These are phyloP conservation scores for Heliamphora exappendiculata DNA, from an alignment of 148 eudicot species.

Conservation along the genomic window DNA sequence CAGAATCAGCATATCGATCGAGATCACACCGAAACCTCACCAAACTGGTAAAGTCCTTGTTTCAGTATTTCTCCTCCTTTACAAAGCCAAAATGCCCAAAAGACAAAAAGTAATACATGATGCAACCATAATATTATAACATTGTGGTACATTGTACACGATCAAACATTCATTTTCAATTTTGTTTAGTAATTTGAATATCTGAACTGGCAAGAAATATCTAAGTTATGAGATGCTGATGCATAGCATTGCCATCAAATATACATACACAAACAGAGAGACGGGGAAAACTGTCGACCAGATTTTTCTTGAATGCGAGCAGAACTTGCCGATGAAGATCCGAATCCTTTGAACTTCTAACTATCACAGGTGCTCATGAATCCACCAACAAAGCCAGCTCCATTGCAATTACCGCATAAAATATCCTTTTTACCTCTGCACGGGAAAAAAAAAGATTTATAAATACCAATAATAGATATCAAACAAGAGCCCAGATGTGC, in stretches of 20 bases:
- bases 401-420: conserved; percentile 31
- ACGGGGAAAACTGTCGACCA: neutral
- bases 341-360: conserved; percentile 5
- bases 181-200: neutral
- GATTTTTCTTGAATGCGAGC: neutral
- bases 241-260: neutral
- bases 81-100: neutral
- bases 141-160: no score
- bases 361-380: conserved; percentile 28
- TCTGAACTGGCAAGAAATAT: neutral
- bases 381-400: conserved; percentile 40
- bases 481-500: neutral
- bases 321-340: neutral
- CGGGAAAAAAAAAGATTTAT: neutral
- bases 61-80: neutral
- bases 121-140: neutral
- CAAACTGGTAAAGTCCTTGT: neutral
- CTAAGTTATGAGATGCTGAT: neutral
- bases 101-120: neutral
- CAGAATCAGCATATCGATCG: no score
- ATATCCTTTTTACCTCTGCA: conserved; percentile 33
- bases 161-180: no score
- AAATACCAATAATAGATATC: neutral
- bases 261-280: neutral
- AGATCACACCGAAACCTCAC: no score